Base-by-base conservation (phyloP, 73 alveolate genomes). In the Stentor coeruleus region DNA sequence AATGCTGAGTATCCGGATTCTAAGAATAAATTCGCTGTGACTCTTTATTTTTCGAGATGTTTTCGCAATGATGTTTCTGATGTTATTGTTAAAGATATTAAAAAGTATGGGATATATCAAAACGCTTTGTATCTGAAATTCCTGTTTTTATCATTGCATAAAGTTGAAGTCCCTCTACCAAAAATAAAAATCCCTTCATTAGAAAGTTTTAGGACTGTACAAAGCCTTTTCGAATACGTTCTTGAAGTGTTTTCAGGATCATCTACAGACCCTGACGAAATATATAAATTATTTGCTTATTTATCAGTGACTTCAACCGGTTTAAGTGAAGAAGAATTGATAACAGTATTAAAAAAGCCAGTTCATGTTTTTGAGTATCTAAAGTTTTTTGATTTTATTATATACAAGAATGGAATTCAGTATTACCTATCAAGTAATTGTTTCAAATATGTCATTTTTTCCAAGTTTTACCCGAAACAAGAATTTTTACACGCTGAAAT, bases 111-210 rank as follows among this genome's bases (percentile, higher is more conserved):
- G 77, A 59, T 59, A 14, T 20, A 6, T 14, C 55, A 40, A 31
- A 86, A 86, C 35, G 87, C 91, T 39, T 37, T 86, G 2, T 30
- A 81, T 38, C 35, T 86, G 55, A 66, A 66, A 36, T 42, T 82
- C 41, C 31, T 82, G 38, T 38, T 81, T 39, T 81, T 66, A 58
- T 81, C 74, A 31, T 37, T 30, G 38, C 3, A 57, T 20, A 20
- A 66, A 20, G n/a, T 20, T 66, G 39, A 11, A 0, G 40, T 28
- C 14, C 26, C 26, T 1, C 20, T 66, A 20, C 40, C n/a, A 11
- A 31, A 66, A 20, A 20, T 66, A 28, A 40, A 66, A 66, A 20
- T 20, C 33, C 26, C 20, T 14, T 66, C 79, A 28, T 31, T 66
- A 11, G 79, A 66, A 26, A 66, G 37, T 33, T 20, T 66, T 20